Conservation (phyloP, 1,139 yeast species). For the Diutina sp. region DNA sequence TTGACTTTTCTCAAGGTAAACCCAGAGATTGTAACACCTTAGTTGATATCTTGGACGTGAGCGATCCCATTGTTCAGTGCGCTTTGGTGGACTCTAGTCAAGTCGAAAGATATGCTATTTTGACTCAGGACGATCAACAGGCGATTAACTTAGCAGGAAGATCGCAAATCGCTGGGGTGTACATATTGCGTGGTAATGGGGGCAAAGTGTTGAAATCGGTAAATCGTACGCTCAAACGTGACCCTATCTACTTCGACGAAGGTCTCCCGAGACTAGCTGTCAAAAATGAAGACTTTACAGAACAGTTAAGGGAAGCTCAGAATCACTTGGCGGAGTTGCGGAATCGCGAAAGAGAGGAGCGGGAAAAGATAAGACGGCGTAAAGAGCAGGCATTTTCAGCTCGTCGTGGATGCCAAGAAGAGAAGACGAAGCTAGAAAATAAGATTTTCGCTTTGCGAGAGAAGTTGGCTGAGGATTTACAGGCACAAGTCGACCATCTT, state of each 20-base stretch:
- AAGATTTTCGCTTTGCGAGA: background rate
- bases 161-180: background rate
- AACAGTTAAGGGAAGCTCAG: background rate
- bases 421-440: background rate
- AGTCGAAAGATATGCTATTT: constrained; percentile 48
- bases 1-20: constrained; percentile 31
- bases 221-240: background rate
- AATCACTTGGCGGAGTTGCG: background rate
- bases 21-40: constrained; percentile 29
- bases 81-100: constrained; percentile 52
- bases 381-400: constrained; percentile 3
- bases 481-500: constrained; percentile 7
- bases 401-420: background rate
- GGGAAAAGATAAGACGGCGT: background rate
- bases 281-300: background rate
- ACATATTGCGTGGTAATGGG: background rate
- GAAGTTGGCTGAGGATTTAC: constrained; percentile 5
- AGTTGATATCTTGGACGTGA: constrained; percentile 46
- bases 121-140: background rate
- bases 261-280: background rate
- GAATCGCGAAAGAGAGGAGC: background rate
- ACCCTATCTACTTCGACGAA: background rate
- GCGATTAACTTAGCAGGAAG: background rate
- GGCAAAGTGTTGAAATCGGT: background rate
- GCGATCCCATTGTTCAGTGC: constrained; percentile 40